phyloP scores from a whole-genome alignment of 2,329 filamentous ascomycete species.

The Aspergillus hortae region DNA sequence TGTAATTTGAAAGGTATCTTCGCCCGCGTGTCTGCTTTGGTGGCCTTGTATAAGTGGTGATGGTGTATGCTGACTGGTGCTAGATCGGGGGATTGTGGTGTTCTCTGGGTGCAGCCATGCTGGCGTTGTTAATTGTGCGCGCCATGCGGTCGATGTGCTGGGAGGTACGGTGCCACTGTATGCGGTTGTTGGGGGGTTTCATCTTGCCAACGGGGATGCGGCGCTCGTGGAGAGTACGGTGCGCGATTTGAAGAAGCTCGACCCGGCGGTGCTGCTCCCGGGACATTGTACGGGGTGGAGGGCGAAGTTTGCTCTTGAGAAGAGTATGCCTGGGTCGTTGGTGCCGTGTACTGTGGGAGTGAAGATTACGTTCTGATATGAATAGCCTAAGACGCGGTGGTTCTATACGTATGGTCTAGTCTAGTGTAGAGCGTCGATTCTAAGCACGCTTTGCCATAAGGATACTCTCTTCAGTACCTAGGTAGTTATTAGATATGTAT shows the following conservation, averaged over 20 bases:
- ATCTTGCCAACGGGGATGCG: conserved; percentile 48
- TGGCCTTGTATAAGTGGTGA: background rate
- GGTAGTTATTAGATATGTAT: background rate
- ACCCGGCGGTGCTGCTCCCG: conserved; percentile 50
- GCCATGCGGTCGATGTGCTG: conserved; percentile 43
- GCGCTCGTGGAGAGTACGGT: conserved; percentile 46
- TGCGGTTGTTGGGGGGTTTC: conserved; percentile 53
- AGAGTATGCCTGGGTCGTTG: conserved; percentile 47
- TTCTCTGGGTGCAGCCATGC: conserved; percentile 57
- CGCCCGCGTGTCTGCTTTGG: background rate
- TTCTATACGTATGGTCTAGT: background rate
- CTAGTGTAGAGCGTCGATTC: background rate
- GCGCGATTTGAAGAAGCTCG: conserved; percentile 46
- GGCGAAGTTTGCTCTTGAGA: conserved; percentile 53
- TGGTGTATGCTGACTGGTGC: background rate
- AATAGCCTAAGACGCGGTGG: background rate
- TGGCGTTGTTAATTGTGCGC: conserved; percentile 51
- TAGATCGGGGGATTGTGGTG: conserved; percentile 51
- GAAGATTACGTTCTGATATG: conserved; percentile 34
- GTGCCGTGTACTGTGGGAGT: conserved; percentile 52
- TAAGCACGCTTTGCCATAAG: background rate
- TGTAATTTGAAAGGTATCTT: conserved; percentile 50
- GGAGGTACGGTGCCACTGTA: conserved; percentile 41
- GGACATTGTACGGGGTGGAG: conserved; percentile 57
- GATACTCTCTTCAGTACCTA: no score